A percentile compares a stretch with the other conserved stretches of the same genome.
phyloP scores from a whole-genome alignment of 495 filamentous ascomycete species.

The Extremus antarcticus region DNA sequence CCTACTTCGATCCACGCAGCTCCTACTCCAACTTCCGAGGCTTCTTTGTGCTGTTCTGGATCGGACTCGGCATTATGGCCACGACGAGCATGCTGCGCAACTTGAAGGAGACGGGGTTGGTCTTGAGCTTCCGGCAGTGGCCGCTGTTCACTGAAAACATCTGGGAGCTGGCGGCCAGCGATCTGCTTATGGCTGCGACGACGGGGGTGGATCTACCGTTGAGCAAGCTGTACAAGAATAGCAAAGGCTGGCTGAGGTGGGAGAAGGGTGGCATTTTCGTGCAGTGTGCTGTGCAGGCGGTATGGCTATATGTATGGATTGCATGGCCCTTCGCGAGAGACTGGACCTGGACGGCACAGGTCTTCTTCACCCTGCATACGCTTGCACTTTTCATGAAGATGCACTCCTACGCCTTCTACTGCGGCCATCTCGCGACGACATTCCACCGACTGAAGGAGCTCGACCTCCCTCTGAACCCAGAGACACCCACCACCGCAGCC shows the following conservation, averaged over 20 bases:
- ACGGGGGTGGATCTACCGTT: constrained; percentile 63
- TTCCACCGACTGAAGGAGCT: constrained; percentile 66
- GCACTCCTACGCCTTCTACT: constrained; percentile 97
- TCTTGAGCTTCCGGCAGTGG: constrained; percentile 76
- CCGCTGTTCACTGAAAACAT: constrained; percentile 73
- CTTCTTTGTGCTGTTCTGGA: constrained; percentile 97
- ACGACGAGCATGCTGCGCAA: constrained; percentile 85
- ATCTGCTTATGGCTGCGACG: constrained; percentile 69
- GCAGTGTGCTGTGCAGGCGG: constrained; percentile 68
- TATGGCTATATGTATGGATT: constrained; percentile 70
- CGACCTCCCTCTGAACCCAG: constrained; percentile 47
- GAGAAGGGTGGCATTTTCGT: constrained; percentile 59
- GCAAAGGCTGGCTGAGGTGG: constrained; percentile 56
- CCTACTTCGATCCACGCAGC: constrained; percentile 87
- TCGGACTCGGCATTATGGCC: constrained; percentile 91
- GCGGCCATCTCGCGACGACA: constrained; percentile 84
- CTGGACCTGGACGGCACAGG: constrained; percentile 93
- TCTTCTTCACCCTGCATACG: constrained; percentile 85
- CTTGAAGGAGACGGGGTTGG: constrained; percentile 84
- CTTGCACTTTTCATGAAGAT: constrained; percentile 95
- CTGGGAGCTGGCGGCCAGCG: constrained; percentile 74
- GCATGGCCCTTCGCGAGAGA: constrained; percentile 75
- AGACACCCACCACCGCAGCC: constrained; percentile 35
- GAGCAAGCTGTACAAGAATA: constrained; percentile 52
- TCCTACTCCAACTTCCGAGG: constrained; percentile 91